phyloP scores from a whole-genome alignment of 2,329 filamentous ascomycete species.

The Colletotrichum filicis region DNA sequence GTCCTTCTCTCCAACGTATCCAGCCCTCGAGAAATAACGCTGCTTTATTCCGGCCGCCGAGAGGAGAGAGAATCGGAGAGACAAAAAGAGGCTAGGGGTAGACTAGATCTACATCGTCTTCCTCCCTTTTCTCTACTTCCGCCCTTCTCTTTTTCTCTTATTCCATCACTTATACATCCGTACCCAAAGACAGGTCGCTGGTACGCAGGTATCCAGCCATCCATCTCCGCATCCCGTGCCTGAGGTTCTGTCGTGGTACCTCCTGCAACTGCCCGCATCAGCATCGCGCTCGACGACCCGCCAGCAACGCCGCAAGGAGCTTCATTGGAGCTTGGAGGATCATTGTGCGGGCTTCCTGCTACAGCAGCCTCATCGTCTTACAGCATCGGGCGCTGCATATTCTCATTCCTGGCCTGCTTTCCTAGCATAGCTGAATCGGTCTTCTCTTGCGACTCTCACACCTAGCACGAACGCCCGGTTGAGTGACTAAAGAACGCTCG shows the following conservation, averaged over 20 bases:
- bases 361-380: constrained; percentile 59
- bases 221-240: constrained; percentile 42
- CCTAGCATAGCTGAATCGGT: constrained; percentile 9
- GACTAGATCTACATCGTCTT: constrained; percentile 28
- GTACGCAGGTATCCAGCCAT: constrained; percentile 17
- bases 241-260: constrained; percentile 46
- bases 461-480: constrained; percentile 4
- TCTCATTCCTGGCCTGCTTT: constrained; percentile 45
- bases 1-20: constrained; percentile 41
- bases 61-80: constrained; percentile 8
- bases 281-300: constrained; percentile 52
- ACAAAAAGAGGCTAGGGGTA: constrained; percentile 22
- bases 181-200: neutral
- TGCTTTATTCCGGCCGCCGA: constrained; percentile 31
- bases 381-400: constrained; percentile 43
- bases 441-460: neutral
- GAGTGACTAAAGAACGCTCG: constrained; percentile 6
- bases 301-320: constrained; percentile 61
- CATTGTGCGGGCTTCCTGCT: constrained; percentile 60
- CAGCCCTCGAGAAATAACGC: constrained; percentile 37
- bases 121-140: constrained; percentile 34
- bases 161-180: constrained; percentile 2
- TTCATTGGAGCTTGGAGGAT: constrained; percentile 57
- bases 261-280: constrained; percentile 58
- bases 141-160: constrained; percentile 32